A percentile compares a stretch with the other conserved stretches of the same genome.
Conservation (phyloP, 208 protist species). For the Leishmania aethiopica region DNA sequence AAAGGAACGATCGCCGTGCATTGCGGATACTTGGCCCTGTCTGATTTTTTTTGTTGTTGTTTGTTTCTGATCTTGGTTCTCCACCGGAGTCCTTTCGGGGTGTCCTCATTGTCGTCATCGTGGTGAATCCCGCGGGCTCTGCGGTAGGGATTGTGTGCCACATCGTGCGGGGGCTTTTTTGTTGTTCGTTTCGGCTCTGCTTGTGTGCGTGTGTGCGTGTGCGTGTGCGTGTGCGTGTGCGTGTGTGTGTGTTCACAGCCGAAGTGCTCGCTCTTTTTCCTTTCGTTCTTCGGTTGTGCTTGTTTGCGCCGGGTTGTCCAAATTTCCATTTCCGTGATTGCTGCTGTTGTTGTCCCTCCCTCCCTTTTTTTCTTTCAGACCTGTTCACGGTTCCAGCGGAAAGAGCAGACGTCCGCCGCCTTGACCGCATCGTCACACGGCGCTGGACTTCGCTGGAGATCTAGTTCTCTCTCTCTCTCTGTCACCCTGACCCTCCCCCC, state of each 20-base stretch:
- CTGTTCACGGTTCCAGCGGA: neutral
- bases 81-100: neutral
- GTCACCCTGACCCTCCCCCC: no score
- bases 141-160: no score
- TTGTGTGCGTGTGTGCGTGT: no score
- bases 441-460: neutral
- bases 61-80: neutral
- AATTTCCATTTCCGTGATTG: no score
- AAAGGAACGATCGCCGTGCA: neutral
- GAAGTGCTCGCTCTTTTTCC: neutral
- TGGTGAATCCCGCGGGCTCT: neutral
- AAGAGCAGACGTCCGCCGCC: neutral
- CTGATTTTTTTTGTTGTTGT: neutral
- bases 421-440: neutral
- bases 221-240: neutral
- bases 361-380: neutral
- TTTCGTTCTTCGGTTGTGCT: neutral
- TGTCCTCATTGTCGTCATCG: neutral
- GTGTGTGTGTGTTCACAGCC: neutral
- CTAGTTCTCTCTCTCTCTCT: neutral
- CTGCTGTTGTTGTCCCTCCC: neutral
- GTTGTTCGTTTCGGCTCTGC: neutral
- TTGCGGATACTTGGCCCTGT: neutral
- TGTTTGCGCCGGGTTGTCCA: neutral
- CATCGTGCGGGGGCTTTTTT: neutral